These are phyloP conservation scores for Scheffersomyces stipitis DNA, from an alignment of 805 yeast species.

Conservation along the genomic window DNA sequence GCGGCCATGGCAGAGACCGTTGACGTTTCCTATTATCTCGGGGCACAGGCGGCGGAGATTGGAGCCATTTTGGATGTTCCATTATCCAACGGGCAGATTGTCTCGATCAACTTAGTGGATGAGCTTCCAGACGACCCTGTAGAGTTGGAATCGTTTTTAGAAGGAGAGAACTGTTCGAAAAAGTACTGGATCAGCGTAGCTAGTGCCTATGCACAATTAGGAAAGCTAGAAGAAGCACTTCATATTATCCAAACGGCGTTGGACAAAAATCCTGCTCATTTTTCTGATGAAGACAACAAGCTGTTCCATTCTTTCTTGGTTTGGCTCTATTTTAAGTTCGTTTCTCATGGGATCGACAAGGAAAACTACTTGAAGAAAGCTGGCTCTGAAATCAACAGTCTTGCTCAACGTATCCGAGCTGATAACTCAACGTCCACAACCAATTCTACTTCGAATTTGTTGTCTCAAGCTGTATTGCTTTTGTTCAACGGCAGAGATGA, in stretches of 20 bases:
- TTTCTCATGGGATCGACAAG: slow-evolving; percentile 25
- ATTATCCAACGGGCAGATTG: slow-evolving; percentile 73
- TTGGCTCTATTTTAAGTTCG: slow-evolving; percentile 65
- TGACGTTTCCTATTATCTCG: slow-evolving; percentile 34
- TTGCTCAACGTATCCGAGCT: slow-evolving; percentile 6
- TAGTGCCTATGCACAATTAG: slow-evolving; percentile 69
- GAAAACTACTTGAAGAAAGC: slow-evolving; percentile 25
- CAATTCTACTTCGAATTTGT: slow-evolving; percentile 40
- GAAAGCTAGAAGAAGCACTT: slow-evolving; percentile 58
- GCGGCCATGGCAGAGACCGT: slow-evolving; percentile 9
- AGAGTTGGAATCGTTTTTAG: slow-evolving; percentile 74
- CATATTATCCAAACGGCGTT: slow-evolving; percentile 64
- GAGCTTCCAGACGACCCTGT: slow-evolving; percentile 90
- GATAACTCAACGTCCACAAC: slow-evolving; percentile 4
- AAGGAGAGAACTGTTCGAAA: slow-evolving; percentile 73
- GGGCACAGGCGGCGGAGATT: slow-evolving; percentile 27
- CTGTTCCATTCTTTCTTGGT: slow-evolving; percentile 62
- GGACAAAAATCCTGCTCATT: slow-evolving; percentile 32
- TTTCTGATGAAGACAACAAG: slow-evolving; percentile 42
- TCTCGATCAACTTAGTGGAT: slow-evolving; percentile 73
- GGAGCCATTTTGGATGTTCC: slow-evolving; percentile 61
- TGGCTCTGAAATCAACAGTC: slow-evolving; percentile 17
- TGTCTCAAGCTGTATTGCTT: slow-evolving; percentile 68
- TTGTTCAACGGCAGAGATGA: slow-evolving; percentile 63
- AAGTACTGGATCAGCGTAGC: slow-evolving; percentile 87